Evolutionary conservation across 176 grass and related monocot genomes (phyloP).

Genomic region (Guadua angustifolia): DNA sequence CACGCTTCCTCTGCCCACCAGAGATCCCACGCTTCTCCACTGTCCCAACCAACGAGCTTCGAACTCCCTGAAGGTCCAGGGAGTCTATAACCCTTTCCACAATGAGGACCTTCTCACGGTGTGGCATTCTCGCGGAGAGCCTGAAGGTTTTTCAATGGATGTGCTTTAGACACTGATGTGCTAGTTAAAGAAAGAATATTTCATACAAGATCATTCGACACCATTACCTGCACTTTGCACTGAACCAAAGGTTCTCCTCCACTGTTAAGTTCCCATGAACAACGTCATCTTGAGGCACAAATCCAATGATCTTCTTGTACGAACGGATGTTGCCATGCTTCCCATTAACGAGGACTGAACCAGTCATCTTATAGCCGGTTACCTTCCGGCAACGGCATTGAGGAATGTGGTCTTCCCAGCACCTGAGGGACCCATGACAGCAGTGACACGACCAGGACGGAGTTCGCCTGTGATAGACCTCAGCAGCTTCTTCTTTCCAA

Average conservation of each 20-base stretch:
- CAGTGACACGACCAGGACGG: slow-evolving; percentile 72
- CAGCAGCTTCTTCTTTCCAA: slow-evolving; percentile 80
- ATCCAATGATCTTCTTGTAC: slow-evolving; percentile 93
- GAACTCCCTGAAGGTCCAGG: slow-evolving; percentile 74
- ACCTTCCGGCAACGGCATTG: slow-evolving; percentile 84
- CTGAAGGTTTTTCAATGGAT: slow-evolving; percentile 42
- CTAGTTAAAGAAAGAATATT: background rate
- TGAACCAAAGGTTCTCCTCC: slow-evolving; percentile 98
- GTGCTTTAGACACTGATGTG: background rate
- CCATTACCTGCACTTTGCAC: slow-evolving; percentile 91
- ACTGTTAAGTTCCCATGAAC: slow-evolving; percentile 96
- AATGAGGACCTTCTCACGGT: slow-evolving; percentile 69
- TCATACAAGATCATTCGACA: background rate
- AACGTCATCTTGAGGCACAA: slow-evolving; percentile 94
- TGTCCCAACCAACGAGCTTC: slow-evolving; percentile 79
- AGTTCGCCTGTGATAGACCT: slow-evolving; percentile 80
- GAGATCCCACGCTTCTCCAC: slow-evolving; percentile 96
- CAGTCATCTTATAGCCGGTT: slow-evolving; percentile 67
- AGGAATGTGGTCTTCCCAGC: slow-evolving; percentile 96
- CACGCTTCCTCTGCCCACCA: slow-evolving; percentile 85
- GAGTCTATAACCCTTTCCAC: slow-evolving; percentile 93
- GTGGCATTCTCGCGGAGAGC: slow-evolving; percentile 55
- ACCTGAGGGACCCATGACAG: slow-evolving; percentile 96
- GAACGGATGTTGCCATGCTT: slow-evolving; percentile 64
- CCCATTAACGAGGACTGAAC: slow-evolving; percentile 79